Base-by-base conservation (phyloP, 148 eudicot species). In the Rhododendron simsii region DNA sequence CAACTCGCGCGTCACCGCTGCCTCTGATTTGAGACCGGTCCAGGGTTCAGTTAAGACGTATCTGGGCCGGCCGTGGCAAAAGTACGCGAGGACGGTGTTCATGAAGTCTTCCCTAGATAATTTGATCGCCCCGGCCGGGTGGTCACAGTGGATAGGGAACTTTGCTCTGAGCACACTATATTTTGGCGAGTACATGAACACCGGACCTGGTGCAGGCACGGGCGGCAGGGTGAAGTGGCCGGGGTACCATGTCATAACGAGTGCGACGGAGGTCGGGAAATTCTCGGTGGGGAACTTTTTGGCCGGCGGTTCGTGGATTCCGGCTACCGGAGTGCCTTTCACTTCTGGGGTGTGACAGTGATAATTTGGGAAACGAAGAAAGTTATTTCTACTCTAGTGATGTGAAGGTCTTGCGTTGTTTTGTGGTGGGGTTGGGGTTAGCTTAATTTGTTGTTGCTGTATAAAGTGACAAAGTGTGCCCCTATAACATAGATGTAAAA, bases 181-280 rank as follows among this genome's bases (percentile, higher is more conserved):
- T 47, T 92, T 88, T 41, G 94, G 90, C 1, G 94, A 92, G 80
- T 92, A 91, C 74, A 88, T 91, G 95, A 94, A 92, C 80, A 61
- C 13, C 4, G 96, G 96, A 15, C 75, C 47, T 3, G 96, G 96
- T 55, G 89, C 96, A 0, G 73, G 61, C 33, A 94, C 92, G 0
- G 84, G 82, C 10, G 85, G 88, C 0, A 90, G 96, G 85, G 95
- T 92, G 26, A 91, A 87, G 16, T 94, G 95, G 96, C 87, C 89
- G 0, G 96, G 95, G 11, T 91, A 88, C 83, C 92, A 86, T 35
- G 79, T 89, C 18, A 87, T 91, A 41, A 88, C 85, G 0, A 91
- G 84, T 26, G 86, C 88, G 4, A 3, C 63, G 0, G 93, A 89
- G 69, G 94, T 91, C 12, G 87, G 37, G 6, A 89, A 87, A 67